These are phyloP conservation scores for Phaeosphaeriaceae sp. DNA, from an alignment of 2,329 filamentous ascomycete genomes.

Conservation along the genomic window DNA sequence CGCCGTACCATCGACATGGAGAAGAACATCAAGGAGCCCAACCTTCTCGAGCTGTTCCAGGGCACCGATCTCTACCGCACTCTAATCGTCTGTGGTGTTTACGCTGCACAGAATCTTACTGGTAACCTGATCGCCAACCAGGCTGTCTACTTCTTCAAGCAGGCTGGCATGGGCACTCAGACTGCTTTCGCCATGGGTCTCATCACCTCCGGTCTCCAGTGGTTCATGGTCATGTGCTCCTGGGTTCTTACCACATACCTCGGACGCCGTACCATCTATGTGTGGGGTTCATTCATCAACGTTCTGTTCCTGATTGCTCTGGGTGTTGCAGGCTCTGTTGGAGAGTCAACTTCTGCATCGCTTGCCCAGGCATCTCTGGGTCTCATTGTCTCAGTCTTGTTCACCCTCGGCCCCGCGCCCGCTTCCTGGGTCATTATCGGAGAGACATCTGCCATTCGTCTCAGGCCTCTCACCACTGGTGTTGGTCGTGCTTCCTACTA, in stretches of 20 bases:
- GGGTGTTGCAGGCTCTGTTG: conserved; percentile 65
- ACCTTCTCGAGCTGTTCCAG: conserved; percentile 60
- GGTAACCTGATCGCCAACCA: conserved; percentile 70
- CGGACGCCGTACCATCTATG: conserved; percentile 69
- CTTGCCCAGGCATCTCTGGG: conserved; percentile 68
- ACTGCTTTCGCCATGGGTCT: conserved; percentile 68
- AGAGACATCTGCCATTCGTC: conserved; percentile 70
- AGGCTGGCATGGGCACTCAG: conserved; percentile 65
- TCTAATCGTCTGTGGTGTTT: conserved; percentile 63
- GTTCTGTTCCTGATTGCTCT: conserved; percentile 62
- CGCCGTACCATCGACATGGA: conserved; percentile 64
- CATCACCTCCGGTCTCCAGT: conserved; percentile 69
- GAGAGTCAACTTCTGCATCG: conserved; percentile 48
- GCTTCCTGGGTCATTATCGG: conserved; percentile 72
- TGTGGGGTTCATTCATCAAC: conserved; percentile 66
- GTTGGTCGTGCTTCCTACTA: conserved; percentile 70
- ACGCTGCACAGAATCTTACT: conserved; percentile 66
- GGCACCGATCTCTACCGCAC: conserved; percentile 64
- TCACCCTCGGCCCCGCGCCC: conserved; percentile 67
- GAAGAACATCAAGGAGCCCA: conserved; percentile 56
- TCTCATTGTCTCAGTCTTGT: conserved; percentile 70
- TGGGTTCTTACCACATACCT: conserved; percentile 71
- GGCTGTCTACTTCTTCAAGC: conserved; percentile 67
- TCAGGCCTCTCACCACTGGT: conserved; percentile 70
- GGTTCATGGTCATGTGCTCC: conserved; percentile 69